Evolutionary conservation across 352 stramenopile species (phyloP).

Genomic region (Saprolegnia diclina): DNA sequence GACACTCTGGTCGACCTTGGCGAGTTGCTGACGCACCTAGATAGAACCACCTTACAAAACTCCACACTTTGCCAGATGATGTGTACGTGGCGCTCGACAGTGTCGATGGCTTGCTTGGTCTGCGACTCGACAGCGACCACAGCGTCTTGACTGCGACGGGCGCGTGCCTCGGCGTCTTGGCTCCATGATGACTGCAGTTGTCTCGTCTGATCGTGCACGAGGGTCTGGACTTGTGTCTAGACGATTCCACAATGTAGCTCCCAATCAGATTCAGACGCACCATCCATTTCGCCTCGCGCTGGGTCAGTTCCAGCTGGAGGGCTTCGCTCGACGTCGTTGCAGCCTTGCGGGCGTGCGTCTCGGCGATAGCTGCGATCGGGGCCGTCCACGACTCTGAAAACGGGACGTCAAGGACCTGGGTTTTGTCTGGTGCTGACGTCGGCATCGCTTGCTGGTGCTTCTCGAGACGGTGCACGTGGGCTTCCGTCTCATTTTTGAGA

Average conservation of each 20-base stretch:
- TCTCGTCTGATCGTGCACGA: background rate
- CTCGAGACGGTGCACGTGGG: background rate
- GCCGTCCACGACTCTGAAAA: background rate
- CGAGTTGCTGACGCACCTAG: background rate
- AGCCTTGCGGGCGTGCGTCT: background rate
- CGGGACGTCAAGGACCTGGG: background rate
- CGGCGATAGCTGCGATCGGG: background rate
- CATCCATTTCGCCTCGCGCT: background rate
- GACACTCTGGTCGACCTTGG: background rate
- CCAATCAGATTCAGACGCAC: background rate
- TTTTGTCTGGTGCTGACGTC: background rate
- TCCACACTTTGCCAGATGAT: no score
- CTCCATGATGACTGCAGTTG: background rate
- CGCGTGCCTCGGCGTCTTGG: background rate
- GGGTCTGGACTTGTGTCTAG: background rate
- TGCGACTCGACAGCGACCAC: background rate
- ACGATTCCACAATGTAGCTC: background rate
- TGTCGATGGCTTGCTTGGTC: background rate
- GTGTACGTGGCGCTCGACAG: background rate
- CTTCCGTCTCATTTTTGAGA: slow-evolving; percentile 3
- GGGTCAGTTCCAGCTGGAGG: background rate
- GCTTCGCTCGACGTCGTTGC: background rate
- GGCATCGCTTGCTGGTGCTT: background rate
- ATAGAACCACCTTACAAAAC: no score
- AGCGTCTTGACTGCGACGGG: background rate